A percentile compares a stretch with the other conserved stretches of the same genome.
These are phyloP conservation scores for Melocanna baccifera DNA, from an alignment of 176 grass and related monocot species.

Conservation along the genomic window DNA sequence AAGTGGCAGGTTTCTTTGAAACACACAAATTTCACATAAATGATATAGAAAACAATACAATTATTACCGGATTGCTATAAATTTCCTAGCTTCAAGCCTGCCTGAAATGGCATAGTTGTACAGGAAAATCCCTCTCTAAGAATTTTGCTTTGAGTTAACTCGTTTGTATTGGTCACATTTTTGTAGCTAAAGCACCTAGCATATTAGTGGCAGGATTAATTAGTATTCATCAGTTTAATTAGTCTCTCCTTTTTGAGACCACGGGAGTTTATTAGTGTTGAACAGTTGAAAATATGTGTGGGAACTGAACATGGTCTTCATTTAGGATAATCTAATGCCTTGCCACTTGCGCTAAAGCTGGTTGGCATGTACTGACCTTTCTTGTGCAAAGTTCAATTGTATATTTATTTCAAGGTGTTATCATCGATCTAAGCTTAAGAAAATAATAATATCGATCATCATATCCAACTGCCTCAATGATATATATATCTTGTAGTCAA, in stretches of 20 bases:
- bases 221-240: neutral
- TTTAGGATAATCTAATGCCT: conserved; percentile 26
- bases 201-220: neutral
- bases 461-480: conserved; percentile 36
- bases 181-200: neutral
- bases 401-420: conserved; percentile 38
- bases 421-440: conserved; percentile 29
- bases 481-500: conserved; percentile 15
- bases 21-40: neutral
- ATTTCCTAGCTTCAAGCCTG: neutral
- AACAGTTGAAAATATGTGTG: neutral
- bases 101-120: neutral
- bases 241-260: neutral
- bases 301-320: conserved; percentile 20
- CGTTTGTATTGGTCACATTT: neutral
- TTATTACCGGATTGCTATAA: neutral
- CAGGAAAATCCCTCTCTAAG: neutral
- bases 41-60: neutral
- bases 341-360: conserved; percentile 40
- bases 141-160: neutral
- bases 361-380: conserved; percentile 44
- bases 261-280: conserved; percentile 16
- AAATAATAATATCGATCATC: conserved; percentile 22
- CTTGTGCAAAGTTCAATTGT: conserved; percentile 37
- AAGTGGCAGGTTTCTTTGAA: neutral